phyloP scores from a whole-genome alignment of 768 basidiomycete genomes.

The Pleurotus djamor region DNA sequence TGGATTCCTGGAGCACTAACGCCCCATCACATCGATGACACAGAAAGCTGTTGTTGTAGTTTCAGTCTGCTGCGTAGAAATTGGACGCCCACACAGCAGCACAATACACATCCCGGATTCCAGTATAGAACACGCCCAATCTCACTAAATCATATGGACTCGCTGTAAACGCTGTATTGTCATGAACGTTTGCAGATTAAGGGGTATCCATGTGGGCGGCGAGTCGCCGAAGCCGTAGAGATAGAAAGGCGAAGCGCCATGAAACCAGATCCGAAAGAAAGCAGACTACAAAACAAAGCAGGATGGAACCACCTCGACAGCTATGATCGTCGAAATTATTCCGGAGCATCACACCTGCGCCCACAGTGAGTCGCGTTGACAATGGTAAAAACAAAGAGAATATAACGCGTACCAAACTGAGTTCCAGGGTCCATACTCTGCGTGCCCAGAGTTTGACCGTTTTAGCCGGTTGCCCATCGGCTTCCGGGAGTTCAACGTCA shows the following conservation, averaged over 20 bases:
- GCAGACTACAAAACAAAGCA: conserved; percentile 7
- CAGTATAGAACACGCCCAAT: neutral
- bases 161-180: conserved; percentile 2
- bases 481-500: conserved; percentile 76
- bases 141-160: neutral
- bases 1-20: too few relatives aligned
- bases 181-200: neutral
- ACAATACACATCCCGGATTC: neutral
- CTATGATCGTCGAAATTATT: neutral
- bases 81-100: neutral
- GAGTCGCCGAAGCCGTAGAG: neutral
- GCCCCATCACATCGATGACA: neutral
- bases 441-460: conserved; percentile 93
- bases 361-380: conserved; percentile 1
- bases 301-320: neutral
- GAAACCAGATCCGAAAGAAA: conserved; percentile 8
- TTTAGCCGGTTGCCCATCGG: conserved; percentile 47
- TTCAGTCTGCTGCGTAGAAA: neutral
- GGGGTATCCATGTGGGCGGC: conserved; percentile 5
- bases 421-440: conserved; percentile 96
- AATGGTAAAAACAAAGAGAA: conserved; percentile 3
- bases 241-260: neutral
- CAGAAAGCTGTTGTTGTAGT: neutral
- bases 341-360: conserved; percentile 18
- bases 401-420: conserved; percentile 70